Percentiles rank a stretch among this genome's conserved stretches.
phyloP scores from a whole-genome alignment of 225 moss, liverwort and hornwort genomes.

The Sphagnum tenellum region DNA sequence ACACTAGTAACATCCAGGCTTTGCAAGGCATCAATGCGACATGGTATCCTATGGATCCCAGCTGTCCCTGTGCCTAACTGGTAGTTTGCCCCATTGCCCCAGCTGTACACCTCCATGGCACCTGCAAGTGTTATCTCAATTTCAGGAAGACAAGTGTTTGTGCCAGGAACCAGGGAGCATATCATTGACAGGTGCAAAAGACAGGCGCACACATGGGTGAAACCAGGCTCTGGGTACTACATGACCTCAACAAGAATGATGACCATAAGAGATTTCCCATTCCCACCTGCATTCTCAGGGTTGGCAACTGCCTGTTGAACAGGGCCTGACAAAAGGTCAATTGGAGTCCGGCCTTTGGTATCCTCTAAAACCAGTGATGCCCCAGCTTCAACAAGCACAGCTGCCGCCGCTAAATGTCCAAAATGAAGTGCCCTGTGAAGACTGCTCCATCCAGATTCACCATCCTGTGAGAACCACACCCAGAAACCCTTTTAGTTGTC shows the following conservation, averaged over 20 bases:
- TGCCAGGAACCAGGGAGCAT: not conserved
- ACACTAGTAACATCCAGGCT: conserved; percentile 61
- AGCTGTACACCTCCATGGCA: conserved; percentile 87
- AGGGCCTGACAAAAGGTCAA: conserved; percentile 84
- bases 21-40: conserved; percentile 77
- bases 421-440: conserved; percentile 97
- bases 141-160: not conserved
- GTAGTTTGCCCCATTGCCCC: conserved; percentile 99
- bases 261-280: not conserved
- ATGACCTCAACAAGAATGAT: not conserved
- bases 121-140: conserved; percentile 24
- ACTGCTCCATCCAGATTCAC: conserved; percentile 99
- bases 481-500: too few species aligned
- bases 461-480: conserved; percentile 47
- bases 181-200: not conserved
- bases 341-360: conserved; percentile 69
- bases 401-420: conserved; percentile 91
- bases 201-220: not conserved
- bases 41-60: conserved; percentile 77
- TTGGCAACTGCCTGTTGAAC: conserved; percentile 40
- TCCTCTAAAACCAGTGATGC: conserved; percentile 80
- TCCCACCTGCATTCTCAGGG: conserved; percentile 58
- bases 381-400: conserved; percentile 85
- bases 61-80: conserved; percentile 87
- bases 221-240: not conserved